Conservation (phyloP, 2,329 filamentous ascomycete genomes). For the Neonectria hederae region DNA sequence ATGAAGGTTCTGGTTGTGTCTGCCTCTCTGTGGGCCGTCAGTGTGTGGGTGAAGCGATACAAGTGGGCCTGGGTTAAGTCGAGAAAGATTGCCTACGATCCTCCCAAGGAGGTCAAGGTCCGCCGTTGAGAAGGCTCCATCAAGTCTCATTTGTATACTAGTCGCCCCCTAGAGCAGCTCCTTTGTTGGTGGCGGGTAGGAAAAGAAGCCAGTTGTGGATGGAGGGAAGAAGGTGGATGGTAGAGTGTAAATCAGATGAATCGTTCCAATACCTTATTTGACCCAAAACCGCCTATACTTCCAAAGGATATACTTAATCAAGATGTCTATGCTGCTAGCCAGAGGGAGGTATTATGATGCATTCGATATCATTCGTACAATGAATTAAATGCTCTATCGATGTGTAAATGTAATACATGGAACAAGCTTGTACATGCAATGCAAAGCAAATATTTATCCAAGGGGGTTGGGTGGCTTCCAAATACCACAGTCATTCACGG, state of each 20-base stretch:
- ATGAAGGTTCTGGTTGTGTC: constrained; percentile 91
- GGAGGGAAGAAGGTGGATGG: constrained; percentile 45
- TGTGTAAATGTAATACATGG: not conserved
- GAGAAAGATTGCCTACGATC: constrained; percentile 89
- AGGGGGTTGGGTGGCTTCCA: not conserved
- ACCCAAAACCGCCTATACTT: constrained; percentile 24
- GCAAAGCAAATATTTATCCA: not conserved
- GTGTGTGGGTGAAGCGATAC: constrained; percentile 99
- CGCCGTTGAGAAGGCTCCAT: constrained; percentile 55
- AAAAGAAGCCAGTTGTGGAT: constrained; percentile 45
- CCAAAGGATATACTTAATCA: constrained; percentile 4
- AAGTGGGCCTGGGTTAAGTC: constrained; percentile 98
- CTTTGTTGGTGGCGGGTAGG: constrained; percentile 56
- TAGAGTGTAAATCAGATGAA: constrained; percentile 64
- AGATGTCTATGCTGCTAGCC: too few species aligned
- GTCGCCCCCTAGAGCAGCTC: constrained; percentile 54
- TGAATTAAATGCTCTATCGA: not conserved
- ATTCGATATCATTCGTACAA: not conserved
- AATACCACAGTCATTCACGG: not conserved
- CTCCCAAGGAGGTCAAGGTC: constrained; percentile 67
- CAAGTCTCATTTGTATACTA: constrained; percentile 53
- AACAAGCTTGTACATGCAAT: too few species aligned
- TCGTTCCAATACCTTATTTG: constrained; percentile 52
- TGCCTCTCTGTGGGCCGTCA: constrained; percentile 82
- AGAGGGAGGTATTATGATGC: too few species aligned